A percentile compares a stretch with the other conserved stretches of the same genome.
Conservation (phyloP, 2,329 filamentous ascomycete genomes). For the Fusarium cyanostomum region DNA sequence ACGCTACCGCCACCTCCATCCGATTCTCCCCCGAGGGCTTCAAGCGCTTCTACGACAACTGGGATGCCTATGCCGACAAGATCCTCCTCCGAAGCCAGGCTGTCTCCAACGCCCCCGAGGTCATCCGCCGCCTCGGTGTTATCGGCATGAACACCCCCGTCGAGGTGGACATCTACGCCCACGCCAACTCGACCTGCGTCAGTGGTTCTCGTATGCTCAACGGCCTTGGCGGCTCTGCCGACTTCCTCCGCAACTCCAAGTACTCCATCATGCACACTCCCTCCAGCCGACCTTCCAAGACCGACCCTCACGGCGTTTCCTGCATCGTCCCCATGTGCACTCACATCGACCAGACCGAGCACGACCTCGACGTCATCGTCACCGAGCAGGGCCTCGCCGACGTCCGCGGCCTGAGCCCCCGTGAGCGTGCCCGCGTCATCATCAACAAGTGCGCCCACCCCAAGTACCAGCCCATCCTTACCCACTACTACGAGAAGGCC, state of each 20-base stretch:
- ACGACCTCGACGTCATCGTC: slow-evolving; percentile 92
- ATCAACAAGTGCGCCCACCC: slow-evolving; percentile 89
- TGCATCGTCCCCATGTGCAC: slow-evolving; percentile 96
- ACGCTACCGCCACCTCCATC: slow-evolving; percentile 88
- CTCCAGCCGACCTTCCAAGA: slow-evolving; percentile 80
- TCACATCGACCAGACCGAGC: slow-evolving; percentile 92
- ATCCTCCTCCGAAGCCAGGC: slow-evolving; percentile 87
- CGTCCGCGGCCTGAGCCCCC: slow-evolving; percentile 81
- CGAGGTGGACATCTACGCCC: slow-evolving; percentile 93
- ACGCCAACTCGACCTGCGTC: slow-evolving; percentile 90
- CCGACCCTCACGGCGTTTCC: slow-evolving; percentile 80
- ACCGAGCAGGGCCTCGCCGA: slow-evolving; percentile 80
- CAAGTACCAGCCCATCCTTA: slow-evolving; percentile 82
- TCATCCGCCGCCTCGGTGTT: slow-evolving; percentile 85
- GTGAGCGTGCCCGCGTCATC: slow-evolving; percentile 83
- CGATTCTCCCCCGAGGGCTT: slow-evolving; percentile 92
- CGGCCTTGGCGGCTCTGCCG: slow-evolving; percentile 82
- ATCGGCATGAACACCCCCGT: slow-evolving; percentile 97
- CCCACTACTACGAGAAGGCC: slow-evolving; percentile 84
- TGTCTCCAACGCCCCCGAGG: slow-evolving; percentile 89
- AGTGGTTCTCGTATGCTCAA: slow-evolving; percentile 91
- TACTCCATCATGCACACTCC: slow-evolving; percentile 96
- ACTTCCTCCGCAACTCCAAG: slow-evolving; percentile 81
- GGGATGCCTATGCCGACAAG: slow-evolving; percentile 82
- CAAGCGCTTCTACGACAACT: slow-evolving; percentile 88